These are phyloP conservation scores for Actinomucor elegans DNA, from an alignment of 371 early-diverging fungal species.

Conservation along the genomic window DNA sequence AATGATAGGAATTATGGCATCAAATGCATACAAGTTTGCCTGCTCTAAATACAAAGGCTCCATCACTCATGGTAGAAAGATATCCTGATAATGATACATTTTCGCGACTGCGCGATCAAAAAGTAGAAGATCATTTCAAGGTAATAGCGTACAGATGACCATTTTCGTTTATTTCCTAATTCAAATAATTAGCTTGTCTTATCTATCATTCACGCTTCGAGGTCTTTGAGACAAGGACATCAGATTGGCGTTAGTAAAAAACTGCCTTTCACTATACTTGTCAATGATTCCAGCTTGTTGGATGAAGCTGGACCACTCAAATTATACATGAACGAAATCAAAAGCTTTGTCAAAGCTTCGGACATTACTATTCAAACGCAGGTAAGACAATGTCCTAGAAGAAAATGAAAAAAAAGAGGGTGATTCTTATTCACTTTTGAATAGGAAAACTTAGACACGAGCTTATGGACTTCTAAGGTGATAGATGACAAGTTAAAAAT, in stretches of 20 bases:
- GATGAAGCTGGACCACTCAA: conserved; percentile 30
- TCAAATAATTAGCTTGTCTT: conserved; percentile 38
- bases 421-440: too few species aligned
- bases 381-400: too few species aligned
- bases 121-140: conserved; percentile 59
- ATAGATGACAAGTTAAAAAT: conserved; percentile 45
- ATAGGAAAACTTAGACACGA: background rate
- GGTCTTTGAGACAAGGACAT: conserved; percentile 64
- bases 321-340: conserved; percentile 42
- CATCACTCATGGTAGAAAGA: conserved; percentile 57
- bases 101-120: conserved; percentile 31
- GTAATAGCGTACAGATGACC: conserved; percentile 17
- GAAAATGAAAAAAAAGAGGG: too few species aligned
- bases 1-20: conserved; percentile 62
- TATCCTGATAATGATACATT: conserved; percentile 49
- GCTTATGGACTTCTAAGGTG: conserved; percentile 28
- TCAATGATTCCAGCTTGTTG: conserved; percentile 30
- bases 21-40: conserved; percentile 36
- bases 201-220: conserved; percentile 61
- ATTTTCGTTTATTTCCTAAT: conserved; percentile 4
- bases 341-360: conserved; percentile 49
- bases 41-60: conserved; percentile 10
- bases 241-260: conserved; percentile 52
- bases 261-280: conserved; percentile 55
- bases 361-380: conserved; percentile 15